Evolutionary conservation across 106 monocot genomes (phyloP), one percentile per base, ranked within the genome.

Genomic region (Phalaenopsis equestris): DNA sequence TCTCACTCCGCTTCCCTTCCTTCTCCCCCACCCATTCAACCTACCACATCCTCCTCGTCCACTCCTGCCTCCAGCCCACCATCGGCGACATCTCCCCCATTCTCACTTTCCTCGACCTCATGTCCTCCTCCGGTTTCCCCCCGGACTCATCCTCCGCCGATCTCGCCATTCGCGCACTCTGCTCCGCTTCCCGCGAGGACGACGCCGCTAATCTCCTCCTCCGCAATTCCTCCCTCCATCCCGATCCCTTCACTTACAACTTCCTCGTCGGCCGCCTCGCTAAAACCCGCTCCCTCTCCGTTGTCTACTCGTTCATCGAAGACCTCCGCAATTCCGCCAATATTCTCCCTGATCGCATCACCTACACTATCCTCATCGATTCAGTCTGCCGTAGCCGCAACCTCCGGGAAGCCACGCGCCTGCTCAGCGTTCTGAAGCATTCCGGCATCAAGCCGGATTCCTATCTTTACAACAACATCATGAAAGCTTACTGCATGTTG

Each of bases 361-460:
- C 96, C 8, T 93, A 90, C 64, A 93, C 96, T 37, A 92, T 93
- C 64, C 84, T 96, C 37, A 94, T 96, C 47, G 94, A 94, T 75
- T 79, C 87, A 12, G 94, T 94, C 17, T 94, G 92, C 79, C 80
- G 76, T 24, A 77, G 80, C 21, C 78, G 82, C 68, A 91, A 95
- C 61, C 84, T 93, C 47, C 89, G 98, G 0, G 98, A 99, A 85
- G 94, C 93, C 8, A 86, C 90, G 0, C 73, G 89, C 73, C 83
- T 99, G 4, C 86, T 99, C 18, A 57, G 56, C 1, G 77, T 90
- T 1, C 90, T 99, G 37, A 24, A 77, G 12, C 84, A 88, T 2
- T 83, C 86, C 17, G 98, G 94, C 49, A 91, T 99, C 78, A 92
- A 88, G 81, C 94, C 98, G 1, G 98, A 99, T 76, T 87, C 86